Evolutionary conservation across 108 stramenopile species (phyloP), one percentile per base, ranked within the genome.

Genomic region (Craspedostauros australis): DNA sequence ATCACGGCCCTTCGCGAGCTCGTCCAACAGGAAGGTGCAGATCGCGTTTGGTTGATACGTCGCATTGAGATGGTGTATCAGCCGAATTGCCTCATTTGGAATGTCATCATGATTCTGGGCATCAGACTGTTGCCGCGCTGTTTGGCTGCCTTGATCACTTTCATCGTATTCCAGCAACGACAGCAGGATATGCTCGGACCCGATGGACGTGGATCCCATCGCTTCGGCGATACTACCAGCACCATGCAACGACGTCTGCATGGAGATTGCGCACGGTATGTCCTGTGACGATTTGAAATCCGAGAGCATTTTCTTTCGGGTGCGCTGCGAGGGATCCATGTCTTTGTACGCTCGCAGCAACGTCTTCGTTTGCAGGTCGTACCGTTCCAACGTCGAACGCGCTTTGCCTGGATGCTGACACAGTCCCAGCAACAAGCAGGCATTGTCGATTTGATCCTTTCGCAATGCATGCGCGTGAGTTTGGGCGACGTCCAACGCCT

Each of bases 71-170:
- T 55, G 54, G 16, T 43, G 43, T 16, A 55, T 7, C 23, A 55
- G 24, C 16, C 43, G 40, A 39, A 55, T 55, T 39, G 54, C 54
- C 25, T 55, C 40, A 47, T n/a, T n/a, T n/a, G n/a, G n/a, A n/a
- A n/a, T n/a, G n/a, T n/a, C n/a, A n/a, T n/a, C n/a, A n/a, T n/a
- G n/a, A n/a, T n/a, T n/a, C n/a, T n/a, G n/a, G n/a, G 40, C 40
- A 42, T 55, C 54, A 20, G 40, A 39, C 9, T 18, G 19, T 42
- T 41, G 16, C 29, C 40, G 27, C 7, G 54, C 54, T 12, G 54
- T 41, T 42, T 55, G 40, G 16, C 40, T 27, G 28, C 43, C 40
- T 15, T 41, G 40, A 42, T 55, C 22, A 15, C 23, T 36, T 42
- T 55, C 54, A 29, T 55, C 11, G 40, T 55, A 55, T 25, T 55